Base-by-base conservation (phyloP, 2,329 filamentous ascomycete genomes). In the Aspergillus ruber region DNA sequence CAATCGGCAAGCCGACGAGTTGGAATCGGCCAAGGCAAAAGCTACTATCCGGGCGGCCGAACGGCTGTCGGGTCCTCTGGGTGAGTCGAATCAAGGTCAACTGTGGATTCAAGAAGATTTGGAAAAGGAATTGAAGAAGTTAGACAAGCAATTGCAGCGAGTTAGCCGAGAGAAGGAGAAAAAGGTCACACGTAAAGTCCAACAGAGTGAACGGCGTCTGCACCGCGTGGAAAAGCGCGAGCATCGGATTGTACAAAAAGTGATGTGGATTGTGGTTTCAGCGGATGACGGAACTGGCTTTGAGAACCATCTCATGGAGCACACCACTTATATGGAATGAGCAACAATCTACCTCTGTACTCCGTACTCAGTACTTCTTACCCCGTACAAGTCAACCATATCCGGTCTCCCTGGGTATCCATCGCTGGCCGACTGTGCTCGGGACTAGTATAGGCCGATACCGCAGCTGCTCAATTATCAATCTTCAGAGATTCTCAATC, bases 241-340 rank as follows among this genome's bases (percentile, higher is more conserved):
- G 36, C 42, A 17, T 3, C 41, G 43, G 21, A 52, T 54, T 27
- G 50, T 46, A 10, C 47, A 50, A 40, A 42, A 44, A 27, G 46
- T 53, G 32, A 51, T 51, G 44, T 51, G 51, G 49, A 42, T 53
- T 15, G 49, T 53, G 9, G 35, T 53, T 13, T 51, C 46, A 17
- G 51, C n/a, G n/a, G 49, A 53, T 49, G 49, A 53, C 35, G 51
- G 47, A 3, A n/a, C 35, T 18, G 49, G 43, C 10, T 45, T 51
- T 41, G 33, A 49, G 36, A 47, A 51, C 42, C 42, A 50, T 49
- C 40, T 53, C 10, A 49, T 33, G 33, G 43, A 52, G 21, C 36
- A 39, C 18, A 20, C 36, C 8, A 39, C 36, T 12, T 39, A 39
- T 21, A 20, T 39, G 10, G 36, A 39, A 39, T 39, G 12, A 36